A percentile compares a stretch with the other conserved stretches of the same genome.
Conservation (phyloP, 2,329 filamentous ascomycete genomes). For the Aspergillus caelatus region DNA sequence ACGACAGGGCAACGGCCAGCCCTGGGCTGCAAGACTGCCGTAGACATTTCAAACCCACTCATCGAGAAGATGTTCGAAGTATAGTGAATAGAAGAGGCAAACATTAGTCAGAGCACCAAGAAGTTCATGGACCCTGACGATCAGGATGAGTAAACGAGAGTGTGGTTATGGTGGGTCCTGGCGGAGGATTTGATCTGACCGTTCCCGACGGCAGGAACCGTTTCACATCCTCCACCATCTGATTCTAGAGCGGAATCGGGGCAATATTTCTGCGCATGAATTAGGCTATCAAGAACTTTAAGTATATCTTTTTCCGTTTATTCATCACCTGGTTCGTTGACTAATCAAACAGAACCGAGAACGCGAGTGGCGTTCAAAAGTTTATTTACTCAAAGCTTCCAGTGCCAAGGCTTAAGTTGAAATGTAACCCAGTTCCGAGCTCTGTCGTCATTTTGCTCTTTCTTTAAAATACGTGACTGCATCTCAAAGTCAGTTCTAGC, state of each 20-base stretch:
- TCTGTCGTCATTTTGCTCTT: neutral
- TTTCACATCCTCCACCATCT: neutral
- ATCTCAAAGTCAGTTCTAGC: neutral
- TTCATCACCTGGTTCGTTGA: neutral
- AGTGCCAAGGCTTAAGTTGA: neutral
- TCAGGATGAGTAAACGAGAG: neutral
- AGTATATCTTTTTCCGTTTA: neutral
- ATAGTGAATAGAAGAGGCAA: neutral
- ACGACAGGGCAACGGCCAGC: neutral
- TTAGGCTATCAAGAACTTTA: neutral
- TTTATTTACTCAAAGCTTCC: neutral
- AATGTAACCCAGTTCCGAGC: neutral
- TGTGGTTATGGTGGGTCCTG: neutral
- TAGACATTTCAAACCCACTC: neutral
- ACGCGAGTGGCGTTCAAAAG: neutral
- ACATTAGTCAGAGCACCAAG: neutral
- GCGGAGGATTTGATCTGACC: neutral
- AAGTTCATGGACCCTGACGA: neutral
- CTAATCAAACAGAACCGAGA: neutral
- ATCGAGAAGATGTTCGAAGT: neutral
- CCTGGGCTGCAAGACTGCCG: neutral
- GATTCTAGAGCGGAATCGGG: neutral
- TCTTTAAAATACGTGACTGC: neutral
- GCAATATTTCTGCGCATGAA: neutral
- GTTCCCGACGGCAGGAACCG: neutral